Evolutionary conservation across 805 yeast genomes (phyloP), one percentile per base, ranked within the genome.

Genomic region (Metschnikowia corniflorae): DNA sequence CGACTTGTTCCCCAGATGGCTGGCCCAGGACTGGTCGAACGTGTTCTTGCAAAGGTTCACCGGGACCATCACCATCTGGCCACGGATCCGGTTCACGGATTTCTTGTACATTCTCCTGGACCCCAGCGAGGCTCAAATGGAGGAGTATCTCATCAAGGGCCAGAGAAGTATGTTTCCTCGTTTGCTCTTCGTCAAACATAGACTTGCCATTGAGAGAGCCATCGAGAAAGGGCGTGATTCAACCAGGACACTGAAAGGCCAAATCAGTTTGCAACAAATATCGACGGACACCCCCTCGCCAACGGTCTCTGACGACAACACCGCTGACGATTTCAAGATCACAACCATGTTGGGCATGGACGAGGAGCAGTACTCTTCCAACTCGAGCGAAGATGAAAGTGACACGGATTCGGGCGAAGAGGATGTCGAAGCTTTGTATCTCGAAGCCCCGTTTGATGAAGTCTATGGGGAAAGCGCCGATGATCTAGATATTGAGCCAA

Each of bases 21-120:
- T 80, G 64, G 82, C 81, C 48, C 86, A 80, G 55, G 93, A 84
- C 58, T 85, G 91, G 91, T 80, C 86, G 46, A 78, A 75, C 50
- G 71, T 84, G 13, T 84, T 85, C 72, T 60, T 85, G 19, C 94
- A 84, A 61, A 64, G 72, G 40, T 84, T 85, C 52, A 75, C 80
- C 30, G 94, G 94, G 1, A 71, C 85, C 0, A 78, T 84, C 8
- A 85, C 93, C 0, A 67, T 84, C 15, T 84, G 86, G 79, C 93
- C 93, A 2, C 73, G 80, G 46, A 73, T 80, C 44, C 63, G 63
- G 23, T 54, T 81, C 9, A 56, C 55, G 22, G 93, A 85, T 52
- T 78, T 82, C 44, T 68, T 67, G 61, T 70, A 78, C 50, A 78
- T 84, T 30, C 60, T 84, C 37, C 70, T 78, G 43, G 91, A 84